Evolutionary conservation across 495 filamentous ascomycete genomes (phyloP), one percentile per base, ranked within the genome.

Genomic region (Thermothielavioides terrestris): DNA sequence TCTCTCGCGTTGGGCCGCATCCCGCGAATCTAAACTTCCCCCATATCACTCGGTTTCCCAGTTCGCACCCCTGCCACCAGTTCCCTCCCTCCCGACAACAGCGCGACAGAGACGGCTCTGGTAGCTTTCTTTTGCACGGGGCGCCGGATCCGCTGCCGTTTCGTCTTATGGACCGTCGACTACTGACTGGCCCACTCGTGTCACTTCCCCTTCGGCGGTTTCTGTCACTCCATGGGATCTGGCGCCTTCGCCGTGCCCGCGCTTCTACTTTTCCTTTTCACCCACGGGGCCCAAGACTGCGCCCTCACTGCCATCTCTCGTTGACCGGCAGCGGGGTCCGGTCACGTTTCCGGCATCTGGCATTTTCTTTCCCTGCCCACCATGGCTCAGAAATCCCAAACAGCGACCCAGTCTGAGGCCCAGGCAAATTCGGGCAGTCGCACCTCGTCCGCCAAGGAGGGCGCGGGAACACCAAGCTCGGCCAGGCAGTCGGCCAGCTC

Each of bases 311-410:
- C 31, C 46, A 28, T 17, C 50, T 4, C 25, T 26, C 37, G 18
- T 37, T 54, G 53, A 57, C 51, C 34, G 30, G 44, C 52, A 43
- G 37, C 47, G 22, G 25, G 36, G 20, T 31, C 23, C 18, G 17
- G 15, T 21, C 15, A 14, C 22, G n/a, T 39, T 35, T 42, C 30
- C 1, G 44, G 25, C 30, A 31, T 23, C 47, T 46, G 7, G 21
- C 28, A 38, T 10, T 37, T 34, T 25, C 18, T 27, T 51, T 31
- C 38, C 40, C 41, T 27, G 52, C 35, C 27, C 49, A 42, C 45
- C 57, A 59, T 65, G 62, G 58, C 64, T 34, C 62, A 65, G 51
- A 67, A 67, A 60, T 46, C 50, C 30, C 59, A 64, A 52, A 47
- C 61, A 46, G 56, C 52, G 54, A 62, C 40, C 44, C 52, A 54